Evolutionary conservation across 1,284 basidiomycete species (phyloP).

Genomic region (Tremellales sp.): DNA sequence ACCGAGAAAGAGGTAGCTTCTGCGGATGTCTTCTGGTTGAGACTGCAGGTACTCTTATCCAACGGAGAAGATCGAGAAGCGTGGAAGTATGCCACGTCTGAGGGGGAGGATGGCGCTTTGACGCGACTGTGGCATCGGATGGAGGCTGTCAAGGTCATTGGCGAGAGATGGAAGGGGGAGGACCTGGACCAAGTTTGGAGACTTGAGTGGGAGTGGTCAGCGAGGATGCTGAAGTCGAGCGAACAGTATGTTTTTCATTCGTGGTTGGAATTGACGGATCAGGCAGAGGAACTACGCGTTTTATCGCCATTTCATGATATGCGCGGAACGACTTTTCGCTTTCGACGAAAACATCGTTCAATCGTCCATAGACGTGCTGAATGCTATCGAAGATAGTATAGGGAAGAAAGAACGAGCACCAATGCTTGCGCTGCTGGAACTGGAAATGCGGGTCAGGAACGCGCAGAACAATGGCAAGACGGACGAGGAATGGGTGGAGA

Average conservation of each 20-base stretch:
- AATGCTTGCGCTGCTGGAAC: constrained; percentile 26
- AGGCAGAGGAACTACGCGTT: constrained; percentile 40
- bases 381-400: constrained; percentile 17
- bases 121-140: constrained; percentile 31
- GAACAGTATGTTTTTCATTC: neutral
- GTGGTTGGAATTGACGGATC: neutral
- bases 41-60: constrained; percentile 32
- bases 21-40: constrained; percentile 40
- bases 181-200: constrained; percentile 14
- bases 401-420: constrained; percentile 35
- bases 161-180: constrained; percentile 10
- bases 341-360: neutral
- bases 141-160: constrained; percentile 21
- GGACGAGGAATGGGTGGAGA: constrained; percentile 20
- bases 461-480: neutral
- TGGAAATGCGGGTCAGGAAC: constrained; percentile 13
- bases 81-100: constrained; percentile 14
- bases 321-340: neutral
- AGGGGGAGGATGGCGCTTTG: constrained; percentile 26
- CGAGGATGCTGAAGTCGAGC: constrained; percentile 8
- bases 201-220: constrained; percentile 27
- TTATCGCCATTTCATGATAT: constrained; percentile 29
- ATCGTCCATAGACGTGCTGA: constrained; percentile 11
- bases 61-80: constrained; percentile 21
- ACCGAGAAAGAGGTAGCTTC: constrained; percentile 12